These are phyloP conservation scores for Paecilomyces dactylethromorphus DNA, from an alignment of 2,329 filamentous ascomycete species.

Conservation along the genomic window DNA sequence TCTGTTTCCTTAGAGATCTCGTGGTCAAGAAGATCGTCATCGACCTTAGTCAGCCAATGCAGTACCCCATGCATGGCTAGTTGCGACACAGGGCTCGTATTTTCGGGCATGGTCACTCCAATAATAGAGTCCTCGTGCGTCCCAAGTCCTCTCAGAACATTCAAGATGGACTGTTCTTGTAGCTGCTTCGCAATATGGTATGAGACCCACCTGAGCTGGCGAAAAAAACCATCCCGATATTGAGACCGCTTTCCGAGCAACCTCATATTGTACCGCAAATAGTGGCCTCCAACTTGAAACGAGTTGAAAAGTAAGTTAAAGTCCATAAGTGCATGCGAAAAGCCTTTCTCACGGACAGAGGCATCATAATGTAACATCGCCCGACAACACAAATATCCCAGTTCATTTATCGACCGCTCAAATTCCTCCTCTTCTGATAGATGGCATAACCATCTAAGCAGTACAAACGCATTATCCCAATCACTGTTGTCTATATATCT, in stretches of 20 bases:
- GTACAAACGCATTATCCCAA: conserved; percentile 15
- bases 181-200: conserved; percentile 12
- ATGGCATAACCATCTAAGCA: conserved; percentile 19
- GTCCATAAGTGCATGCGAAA: neutral
- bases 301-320: conserved; percentile 1
- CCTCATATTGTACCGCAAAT: conserved; percentile 7
- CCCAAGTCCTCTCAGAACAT: conserved; percentile 3
- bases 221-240: conserved; percentile 13
- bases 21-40: conserved; percentile 4
- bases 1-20: conserved; percentile 3
- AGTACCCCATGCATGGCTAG: conserved; percentile 3
- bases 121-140: neutral
- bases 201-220: conserved; percentile 18
- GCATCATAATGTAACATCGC: conserved; percentile 13
- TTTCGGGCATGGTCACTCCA: neutral
- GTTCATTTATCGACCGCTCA: conserved; percentile 14
- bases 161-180: neutral
- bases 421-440: conserved; percentile 17
- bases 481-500: conserved; percentile 1
- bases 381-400: conserved; percentile 19
- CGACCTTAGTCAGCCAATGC: conserved; percentile 11
- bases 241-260: neutral
- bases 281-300: too few relatives aligned
- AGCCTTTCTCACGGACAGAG: conserved; percentile 6
- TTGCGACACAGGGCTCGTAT: neutral